Base-by-base conservation (phyloP, 1,284 basidiomycete species). In the Heterobasidion occidentale region DNA sequence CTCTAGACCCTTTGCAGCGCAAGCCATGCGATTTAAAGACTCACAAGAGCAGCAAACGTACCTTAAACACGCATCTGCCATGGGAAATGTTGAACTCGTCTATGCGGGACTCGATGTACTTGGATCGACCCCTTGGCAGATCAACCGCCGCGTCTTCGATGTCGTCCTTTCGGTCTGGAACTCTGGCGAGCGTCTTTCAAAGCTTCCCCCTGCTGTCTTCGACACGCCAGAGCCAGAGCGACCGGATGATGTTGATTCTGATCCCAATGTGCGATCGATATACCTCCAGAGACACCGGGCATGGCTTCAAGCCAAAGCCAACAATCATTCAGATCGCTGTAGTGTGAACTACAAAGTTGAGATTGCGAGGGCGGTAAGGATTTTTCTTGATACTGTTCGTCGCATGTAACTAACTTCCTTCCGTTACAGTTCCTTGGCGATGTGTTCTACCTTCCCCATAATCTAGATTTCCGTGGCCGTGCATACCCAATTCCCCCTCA, bases 401-500 rank as follows among this genome's bases (percentile, higher is more conserved):
- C 56, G 42, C 7, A 53, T 48, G 53, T 50, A 34, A 6, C 46
- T 8, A 51, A 46, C 34, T 47, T 45, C 45, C 27, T 36, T 36
- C 36, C 20, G 48, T 27, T 49, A 1, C 57, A 90, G 87, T 95
- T 93, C 77, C 72, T 94, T 49, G 83, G 81, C 42, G 93, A 98
- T 65, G 84, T 77, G 0, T 89, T 99, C 70, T 99, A 94, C 73
- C 81, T 97, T 60, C 96, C 96, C 0, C 97, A 99, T 73, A 98
- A 98, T 71, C 79, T 99, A 67, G 97, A 99, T 71, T 99, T 99
- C 82, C 86, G 96, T 60, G 97, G 97, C 5, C 88, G 96, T 54
- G 94, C 96, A 0, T 99, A 99, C 68, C 96, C 97, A 3, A 88
- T 98, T 54, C 95, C 97, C 0, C 94, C 96, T 1, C 93, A 98